Base-by-base conservation (phyloP, 495 filamentous ascomycete genomes). In the Pseudomonodictys pantanalensis region DNA sequence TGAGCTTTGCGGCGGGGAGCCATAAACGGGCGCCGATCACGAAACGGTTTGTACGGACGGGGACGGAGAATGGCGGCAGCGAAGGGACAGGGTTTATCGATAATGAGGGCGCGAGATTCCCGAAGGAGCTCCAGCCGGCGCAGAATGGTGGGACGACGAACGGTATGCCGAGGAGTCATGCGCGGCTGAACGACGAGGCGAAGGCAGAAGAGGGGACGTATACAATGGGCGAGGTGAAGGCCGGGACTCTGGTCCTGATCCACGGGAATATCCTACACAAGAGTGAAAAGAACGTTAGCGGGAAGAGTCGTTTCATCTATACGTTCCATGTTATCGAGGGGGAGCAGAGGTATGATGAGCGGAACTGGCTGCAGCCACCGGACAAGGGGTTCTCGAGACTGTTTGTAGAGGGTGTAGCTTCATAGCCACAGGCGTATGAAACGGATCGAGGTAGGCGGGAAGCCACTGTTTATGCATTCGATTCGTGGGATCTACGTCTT, bases 321-420 rank as follows among this genome's bases (percentile, higher is more conserved):
- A 98, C 95, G 0, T 98, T 97, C 67, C 93, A 98, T 77, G 81
- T 96, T 38, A 97, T 97, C 69, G 93, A 97, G 72, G 89, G 90
- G 0, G 85, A 88, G 47, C 81, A 86, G 38, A 75, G 75, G 35
- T 98, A 96, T 72, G 95, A 97, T 75, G 79, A 79, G 74, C 76
- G 78, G 71, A 98, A 98, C 71, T 98, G 93, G 93, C 67, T 98
- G 69, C 92, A 96, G 76, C 91, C 91, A 44, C 83, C 89, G 1
- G 73, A 78, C 52, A 81, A 80, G 48, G 92, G 89, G 0, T 95
- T 97, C 61, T 86, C 87, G 2, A 86, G 66, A 72, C 65, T 95
- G 52, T 83, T 79, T 18, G 50, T 12, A 28, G 20, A 24, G 24
- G 46, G 7, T 9, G 8, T 5, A 10, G 9, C 20, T 48, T n/a